Evolutionary conservation across 176 grass and related monocot species (phyloP), one percentile per base, ranked within the genome.

Genomic region (Saccharum spontaneum): DNA sequence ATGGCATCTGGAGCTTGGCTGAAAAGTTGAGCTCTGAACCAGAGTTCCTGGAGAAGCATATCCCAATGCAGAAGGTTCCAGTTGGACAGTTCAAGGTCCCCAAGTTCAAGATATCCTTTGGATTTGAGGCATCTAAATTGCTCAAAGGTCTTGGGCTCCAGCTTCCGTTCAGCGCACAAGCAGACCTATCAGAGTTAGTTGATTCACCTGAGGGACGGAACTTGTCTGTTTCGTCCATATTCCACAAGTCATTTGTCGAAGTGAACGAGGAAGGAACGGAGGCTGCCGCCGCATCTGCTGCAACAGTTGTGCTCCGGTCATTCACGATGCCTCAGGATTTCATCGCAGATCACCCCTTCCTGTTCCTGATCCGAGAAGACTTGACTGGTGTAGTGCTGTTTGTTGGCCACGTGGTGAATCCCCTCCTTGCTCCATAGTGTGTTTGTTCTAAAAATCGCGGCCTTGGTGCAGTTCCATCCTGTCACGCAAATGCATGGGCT

Each of bases 221-320:
- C 57, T 71, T 90, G 26, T 87, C 10, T 23, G 80, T 94, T 63
- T 94, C 92, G n/a, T 88, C 87, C 22, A 22, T 94, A 77, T 88
- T 87, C 40, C 94, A 97, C 61, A 94, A 97, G 70, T 90, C 89
- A 0, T 92, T 92, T 33, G 68, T 94, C 0, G 92, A 97, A 76
- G 92, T 97, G 41, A 92, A 92, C 1, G 94, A 97, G 87, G 92
- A 94, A 92, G 94, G 94, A 67, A 97, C 94, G 1, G 90, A 92
- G 79, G 90, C 90, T 7, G 93, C 93, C 2, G 90, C 88, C 0
- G 91, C 91, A 69, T 82, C 88, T 75, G 88, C 78, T 54, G 67
- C 60, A 39, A 79, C 84, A 73, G 7, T 93, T 9, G 6, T 11
- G 2, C 55, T 64, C 20, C 68, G 77, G 81, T 87, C 85, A 43